Evolutionary conservation across 2,329 filamentous ascomycete genomes (phyloP).

Genomic region (Zymoseptoria ardabiliae): DNA sequence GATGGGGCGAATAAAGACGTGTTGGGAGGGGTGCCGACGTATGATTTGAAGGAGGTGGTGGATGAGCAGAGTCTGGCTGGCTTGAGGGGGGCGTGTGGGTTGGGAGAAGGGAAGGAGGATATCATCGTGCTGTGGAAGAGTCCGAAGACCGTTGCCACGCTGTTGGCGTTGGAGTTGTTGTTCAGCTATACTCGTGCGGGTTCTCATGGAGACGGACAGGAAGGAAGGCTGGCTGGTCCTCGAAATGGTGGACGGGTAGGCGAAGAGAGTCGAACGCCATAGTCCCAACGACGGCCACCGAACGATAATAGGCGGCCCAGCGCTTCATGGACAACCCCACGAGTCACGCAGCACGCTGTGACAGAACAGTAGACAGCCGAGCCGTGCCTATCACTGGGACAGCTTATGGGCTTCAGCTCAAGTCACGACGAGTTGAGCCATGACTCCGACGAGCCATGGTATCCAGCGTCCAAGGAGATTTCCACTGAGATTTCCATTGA

Average conservation of each 20-base stretch:
- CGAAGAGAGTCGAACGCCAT: too few species aligned
- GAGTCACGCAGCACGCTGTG: background rate
- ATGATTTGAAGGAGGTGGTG: background rate
- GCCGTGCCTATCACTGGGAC: too few species aligned
- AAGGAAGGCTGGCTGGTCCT: background rate
- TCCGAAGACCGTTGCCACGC: background rate
- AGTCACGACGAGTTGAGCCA: too few species aligned
- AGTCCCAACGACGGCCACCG: too few species aligned
- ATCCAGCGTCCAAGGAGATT: too few species aligned
- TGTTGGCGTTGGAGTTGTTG: constrained; percentile 1
- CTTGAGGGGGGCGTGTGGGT: background rate
- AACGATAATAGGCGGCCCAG: too few species aligned
- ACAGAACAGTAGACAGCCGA: background rate
- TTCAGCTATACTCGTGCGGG: background rate
- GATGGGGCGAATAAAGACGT: background rate
- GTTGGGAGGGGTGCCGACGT: background rate
- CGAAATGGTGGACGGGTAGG: too few species aligned
- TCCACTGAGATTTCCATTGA: too few species aligned
- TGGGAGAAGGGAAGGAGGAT: background rate
- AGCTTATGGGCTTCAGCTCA: too few species aligned
- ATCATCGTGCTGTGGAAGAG: background rate
- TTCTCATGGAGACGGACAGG: background rate
- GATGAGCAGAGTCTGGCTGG: background rate
- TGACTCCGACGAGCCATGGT: too few species aligned
- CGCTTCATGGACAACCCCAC: background rate